Base-by-base conservation (phyloP, 169 alveolate species). In the Eimeria tenella region DNA sequence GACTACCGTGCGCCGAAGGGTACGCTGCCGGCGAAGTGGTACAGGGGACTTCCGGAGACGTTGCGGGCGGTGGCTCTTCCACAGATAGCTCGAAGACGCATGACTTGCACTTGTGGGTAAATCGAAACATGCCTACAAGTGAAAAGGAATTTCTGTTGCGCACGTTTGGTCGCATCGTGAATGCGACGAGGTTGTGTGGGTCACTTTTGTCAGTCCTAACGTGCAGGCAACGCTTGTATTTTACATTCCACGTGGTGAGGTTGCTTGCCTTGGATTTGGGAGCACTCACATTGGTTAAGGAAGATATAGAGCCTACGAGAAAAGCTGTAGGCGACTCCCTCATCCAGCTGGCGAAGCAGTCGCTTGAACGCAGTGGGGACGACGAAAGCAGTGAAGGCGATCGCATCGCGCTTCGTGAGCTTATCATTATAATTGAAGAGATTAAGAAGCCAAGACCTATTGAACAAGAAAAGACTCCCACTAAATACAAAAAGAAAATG, bases 261-360 rank as follows among this genome's bases (percentile, higher is more conserved):
- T 17, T 74, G 60, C 84, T 74, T 5, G 15, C 84, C 15, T 31
- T 74, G 60, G 63, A 74, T 49, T 60, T 74, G 84, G 84, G 84
- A 74, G 84, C 84, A 3, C 50, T 74, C 31, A 49, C 84, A 1
- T 60, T 74, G 6, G 49, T 74, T 10, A 23, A 13, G 4, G 63
- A 74, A 60, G 13, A 6, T 42, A 23, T 74, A 23, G 62, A 74
- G 84, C 84, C 58, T 49, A 7, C 19, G 2, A 56, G 84, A 60
- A 4, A 13, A 15, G 5, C 42, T 0, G 42, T 74, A 19, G 84
- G 62, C 3, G 8, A 15, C 19, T 23, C 0, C 5, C 84, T 74
- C 7, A 0, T 74, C 42, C 62, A 49, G 62, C 62, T 74, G 2
- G n/a, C 62, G 5, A 42, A 74, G 13, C 62, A 74, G 19, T 56